Base-by-base conservation (phyloP, 495 filamentous ascomycete genomes). In the Staphylotrichum tortipilum region DNA sequence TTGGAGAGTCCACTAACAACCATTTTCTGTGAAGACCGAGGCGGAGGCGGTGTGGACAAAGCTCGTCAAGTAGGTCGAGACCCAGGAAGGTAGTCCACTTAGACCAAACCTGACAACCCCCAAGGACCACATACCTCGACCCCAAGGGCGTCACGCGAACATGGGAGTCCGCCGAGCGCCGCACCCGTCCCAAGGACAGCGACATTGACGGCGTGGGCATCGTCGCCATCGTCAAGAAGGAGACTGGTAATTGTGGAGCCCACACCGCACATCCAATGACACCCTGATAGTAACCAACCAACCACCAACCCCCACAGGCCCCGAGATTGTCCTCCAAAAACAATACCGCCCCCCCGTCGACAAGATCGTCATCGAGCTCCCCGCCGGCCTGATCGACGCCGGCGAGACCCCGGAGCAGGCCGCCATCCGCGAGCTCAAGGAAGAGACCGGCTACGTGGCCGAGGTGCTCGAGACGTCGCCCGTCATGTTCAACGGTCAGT, bases 371-470 rank as follows among this genome's bases (percentile, higher is more conserved):
- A 84, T 95, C 49, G 90, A 95, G 61, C 75, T 94, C 2, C 90
- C 90, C 0, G 90, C 90, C 3, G 90, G 90, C 0, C 68, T 96
- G 8, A 79, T 95, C 12, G 90, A 96, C 67, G 83, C 80, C 7
- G 81, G 78, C 24, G 90, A 95, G 64, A 85, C 80, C 0, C 78
- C 84, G 1, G 85, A 89, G 57, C 65, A 85, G 51, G 85, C 85
- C 46, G 90, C 90, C 7, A 75, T 94, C 12, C 74, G 90, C n/a
- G 90, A 96, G 61, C 73, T 98, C 51, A 88, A 80, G 55, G 92
- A 98, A 66, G 92, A 98, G 68, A 95, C 92, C 0, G 92, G 92
- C 5, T 96, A 92, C 63, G 78, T 88, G 26, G 89, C 85, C 15
- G 73, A 79, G 29, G 81, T 77, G 1, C 67, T 76, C 35, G 75